Base-by-base conservation (phyloP, 2,329 filamentous ascomycete species). In the Plenodomus tracheiphilus region DNA sequence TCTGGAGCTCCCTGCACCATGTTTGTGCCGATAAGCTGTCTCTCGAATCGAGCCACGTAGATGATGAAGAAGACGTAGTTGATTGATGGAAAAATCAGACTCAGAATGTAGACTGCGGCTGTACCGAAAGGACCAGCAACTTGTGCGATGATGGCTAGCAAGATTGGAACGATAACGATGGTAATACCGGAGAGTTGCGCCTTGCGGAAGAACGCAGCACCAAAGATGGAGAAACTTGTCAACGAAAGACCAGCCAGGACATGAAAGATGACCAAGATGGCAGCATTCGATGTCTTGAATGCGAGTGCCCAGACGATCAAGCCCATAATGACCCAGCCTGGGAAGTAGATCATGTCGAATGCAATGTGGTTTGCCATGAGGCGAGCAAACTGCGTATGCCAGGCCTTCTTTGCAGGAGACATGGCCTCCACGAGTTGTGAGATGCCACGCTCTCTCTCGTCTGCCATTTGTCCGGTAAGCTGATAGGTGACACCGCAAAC, bases 401-500 rank as follows among this genome's bases (percentile, higher is more conserved):
- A 95, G 37, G 83, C 77, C 41, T 80, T 80, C 46, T 81, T 80
- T 46, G 89, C 89, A 0, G 89, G 87, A 79, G 94, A 92, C 90
- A 96, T 96, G 46, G 90, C 87, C 72, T 97, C 92, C 37, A 97
- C 84, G 21, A 97, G 78, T 54, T 91, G 89, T 4, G 89, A 89
- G 82, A 96, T 94, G 49, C 91, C 92, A 15, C 85, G 79, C 75
- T 97, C 92, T 47, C 92, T 80, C 73, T 97, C 92, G 2, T 86
- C 85, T 7, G 92, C 91, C 68, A 96, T 86, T 61, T 92, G 85
- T 8, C 92, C 92, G 0, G 90, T 89, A 47, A 96, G 78, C 64
- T 97, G 91, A 68, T 96, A 97, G 32, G 86, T 87, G 20, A 96
- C 82, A 46, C 89, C 90, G 39, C 94, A 85, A 46, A 94, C 81